Base-by-base conservation (phyloP, 2,329 filamentous ascomycete genomes). In the Cryphonectria radicalis region DNA sequence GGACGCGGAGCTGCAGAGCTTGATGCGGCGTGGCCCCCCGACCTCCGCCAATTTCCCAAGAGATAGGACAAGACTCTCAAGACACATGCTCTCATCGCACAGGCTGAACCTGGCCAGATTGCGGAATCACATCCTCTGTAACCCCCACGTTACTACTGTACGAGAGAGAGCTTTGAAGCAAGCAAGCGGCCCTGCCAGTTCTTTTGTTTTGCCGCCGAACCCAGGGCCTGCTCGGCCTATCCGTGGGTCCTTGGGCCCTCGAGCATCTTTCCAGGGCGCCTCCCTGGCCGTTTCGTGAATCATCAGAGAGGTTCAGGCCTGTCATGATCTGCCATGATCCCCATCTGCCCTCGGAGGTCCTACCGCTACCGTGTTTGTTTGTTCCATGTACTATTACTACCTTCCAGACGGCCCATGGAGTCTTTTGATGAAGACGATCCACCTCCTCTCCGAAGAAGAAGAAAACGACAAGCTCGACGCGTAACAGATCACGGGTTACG, bases 231-330 rank as follows among this genome's bases (percentile, higher is more conserved):
- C 55, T 59, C 55, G 55, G 55, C 14, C 55, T 59, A 28, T 35
- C 55, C 55, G 55, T 28, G 46, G 55, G 55, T 35, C 55, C 53
- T 17, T 32, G 19, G 28, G 55, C 55, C 40, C 35, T 40, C 35
- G 35, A 62, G 35, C 59, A 13, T 19, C 22, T 1, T 40, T 28
- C 7, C 64, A 57, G 46, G 64, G 64, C 46, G 28, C 43, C 50
- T 55, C 50, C 43, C 46, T 55, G 43, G 35, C 50, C 2, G 64
- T 66, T 66, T 66, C 64, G 64, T 66, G 50, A 19, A 55, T 55
- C 64, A 66, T 10, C 32, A n/a, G 64, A n/a, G 64, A 32, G 46
- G 32, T 32, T 25, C 35, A 66, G 28, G 35, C 50, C 32, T 35
- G 50, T 22, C 32, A 42, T n/a, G 63, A 53, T 57, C 63, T 13